Base-by-base conservation (phyloP, 139 green algal species). In the Coccomyxa sp. region DNA sequence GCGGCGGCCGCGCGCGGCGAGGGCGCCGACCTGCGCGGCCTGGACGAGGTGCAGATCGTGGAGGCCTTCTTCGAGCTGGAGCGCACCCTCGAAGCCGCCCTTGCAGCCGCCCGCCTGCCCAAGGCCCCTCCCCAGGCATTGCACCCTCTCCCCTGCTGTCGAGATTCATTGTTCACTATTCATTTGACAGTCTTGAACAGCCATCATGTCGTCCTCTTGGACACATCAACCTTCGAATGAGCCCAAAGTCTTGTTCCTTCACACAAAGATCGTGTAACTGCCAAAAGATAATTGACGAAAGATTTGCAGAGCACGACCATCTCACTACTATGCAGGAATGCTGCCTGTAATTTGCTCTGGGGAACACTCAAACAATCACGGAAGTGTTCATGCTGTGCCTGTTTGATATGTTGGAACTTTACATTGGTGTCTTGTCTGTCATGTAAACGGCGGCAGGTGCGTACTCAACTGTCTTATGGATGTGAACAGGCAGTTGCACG, bases 31-130 rank as follows among this genome's bases (percentile, higher is more conserved):
- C 13, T 76, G 21, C 31, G 58, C 27, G 58, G 13, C 9, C 16
- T 83, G 60, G 13, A 38, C 14, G 31, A 82, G 79, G 86, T 92
- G 45, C 60, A 86, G 67, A 38, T 87, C 0, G 88, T 91, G 57
- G 87, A 90, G 51, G 57, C 71, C 21, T 91, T 91, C 66, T 85
- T 80, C 31, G 80, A 84, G 38, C 38, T 91, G 25, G 84, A 92
- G 82, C 68, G 77, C 66, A 68, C 58, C 25, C 77, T 89, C 38
- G 67, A 82, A 21, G 16, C 15, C 13, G 79, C 84, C 1, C 11
- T 68, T 18, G 79, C 74, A 11, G 84, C 79, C 16, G 74, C 71
- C 27, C 45, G 10, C 23, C 59, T 32, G 51, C 77, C 82, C 18
- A 25, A 58, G 30, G 74, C 77, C 31, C 45, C 71, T 4, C 58